phyloP scores from a whole-genome alignment of 192 early-diverging fungal genomes.

The Haplosporangium gracile region DNA sequence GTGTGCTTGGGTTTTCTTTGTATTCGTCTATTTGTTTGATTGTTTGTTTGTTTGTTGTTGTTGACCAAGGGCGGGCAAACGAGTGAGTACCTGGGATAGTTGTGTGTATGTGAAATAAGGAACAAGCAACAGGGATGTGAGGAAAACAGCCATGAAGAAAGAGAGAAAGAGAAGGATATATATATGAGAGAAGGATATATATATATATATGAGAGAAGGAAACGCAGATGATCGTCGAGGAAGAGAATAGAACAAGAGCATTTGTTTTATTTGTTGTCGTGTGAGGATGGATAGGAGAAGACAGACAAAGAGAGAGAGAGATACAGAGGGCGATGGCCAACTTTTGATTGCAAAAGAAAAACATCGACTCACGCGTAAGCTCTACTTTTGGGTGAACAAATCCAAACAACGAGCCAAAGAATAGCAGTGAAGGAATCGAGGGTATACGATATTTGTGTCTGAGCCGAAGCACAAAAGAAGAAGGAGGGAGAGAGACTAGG shows the following conservation, averaged over 20 bases:
- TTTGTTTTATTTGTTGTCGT: background rate
- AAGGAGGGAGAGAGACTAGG: background rate
- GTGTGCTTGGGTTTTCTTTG: background rate
- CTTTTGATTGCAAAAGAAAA: too few species aligned
- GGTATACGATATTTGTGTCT: background rate
- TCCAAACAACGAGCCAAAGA: background rate
- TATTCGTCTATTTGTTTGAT: background rate
- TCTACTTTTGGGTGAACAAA: background rate
- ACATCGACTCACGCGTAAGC: background rate
- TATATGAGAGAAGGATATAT: too few species aligned
- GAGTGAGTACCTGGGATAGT: background rate
- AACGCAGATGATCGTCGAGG: too few species aligned
- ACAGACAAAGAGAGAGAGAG: background rate
- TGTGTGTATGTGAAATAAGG: background rate
- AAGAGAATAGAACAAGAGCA: too few species aligned
- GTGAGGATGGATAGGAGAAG: background rate
- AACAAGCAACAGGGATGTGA: background rate
- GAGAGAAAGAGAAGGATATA: background rate
- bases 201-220: too few species aligned
- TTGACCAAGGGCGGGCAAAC: background rate
- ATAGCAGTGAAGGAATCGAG: background rate
- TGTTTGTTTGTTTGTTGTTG: background rate
- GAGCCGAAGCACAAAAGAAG: background rate
- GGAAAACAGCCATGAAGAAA: background rate
- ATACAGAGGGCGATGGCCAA: too few species aligned